Evolutionary conservation across 306 rosid genomes (phyloP).

Genomic region (Cicer arietinum): DNA sequence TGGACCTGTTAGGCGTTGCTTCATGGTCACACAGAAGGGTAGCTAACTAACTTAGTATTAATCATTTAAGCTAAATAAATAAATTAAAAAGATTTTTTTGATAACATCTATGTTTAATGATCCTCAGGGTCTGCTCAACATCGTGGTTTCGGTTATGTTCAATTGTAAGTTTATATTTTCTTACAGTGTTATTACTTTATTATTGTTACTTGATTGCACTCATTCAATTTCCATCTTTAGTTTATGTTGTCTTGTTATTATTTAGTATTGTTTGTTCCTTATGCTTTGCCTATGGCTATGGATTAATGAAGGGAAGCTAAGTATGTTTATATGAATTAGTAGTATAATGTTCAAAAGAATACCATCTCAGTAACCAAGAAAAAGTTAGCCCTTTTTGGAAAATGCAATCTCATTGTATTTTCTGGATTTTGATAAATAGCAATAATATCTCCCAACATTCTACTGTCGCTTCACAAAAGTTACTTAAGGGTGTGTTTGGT

Average conservation of each 20-base stretch:
- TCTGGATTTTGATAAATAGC: neutral
- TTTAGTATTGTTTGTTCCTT: slow-evolving; percentile 15
- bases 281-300: slow-evolving; percentile 15
- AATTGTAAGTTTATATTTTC: slow-evolving; percentile 66
- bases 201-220: slow-evolving; percentile 11
- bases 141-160: slow-evolving; percentile 84
- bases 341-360: neutral
- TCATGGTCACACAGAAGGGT: slow-evolving; percentile 87
- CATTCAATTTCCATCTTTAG: slow-evolving; percentile 30
- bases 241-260: slow-evolving; percentile 16
- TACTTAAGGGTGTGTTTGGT: neutral
- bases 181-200: neutral
- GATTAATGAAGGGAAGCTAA: slow-evolving; percentile 17
- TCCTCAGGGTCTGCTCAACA: slow-evolving; percentile 78
- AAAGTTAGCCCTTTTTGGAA: slow-evolving; percentile 29
- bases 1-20: slow-evolving; percentile 90
- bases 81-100: neutral
- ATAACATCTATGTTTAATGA: slow-evolving; percentile 32
- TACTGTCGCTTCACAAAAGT: neutral
- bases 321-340: neutral
- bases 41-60: neutral
- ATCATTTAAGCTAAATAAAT: neutral
- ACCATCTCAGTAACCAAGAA: neutral
- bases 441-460: neutral
- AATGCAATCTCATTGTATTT: slow-evolving; percentile 24